Percentiles rank a stretch among this genome's conserved stretches.
phyloP scores from a whole-genome alignment of 139 green algal species.

The Pleodorina starrii region DNA sequence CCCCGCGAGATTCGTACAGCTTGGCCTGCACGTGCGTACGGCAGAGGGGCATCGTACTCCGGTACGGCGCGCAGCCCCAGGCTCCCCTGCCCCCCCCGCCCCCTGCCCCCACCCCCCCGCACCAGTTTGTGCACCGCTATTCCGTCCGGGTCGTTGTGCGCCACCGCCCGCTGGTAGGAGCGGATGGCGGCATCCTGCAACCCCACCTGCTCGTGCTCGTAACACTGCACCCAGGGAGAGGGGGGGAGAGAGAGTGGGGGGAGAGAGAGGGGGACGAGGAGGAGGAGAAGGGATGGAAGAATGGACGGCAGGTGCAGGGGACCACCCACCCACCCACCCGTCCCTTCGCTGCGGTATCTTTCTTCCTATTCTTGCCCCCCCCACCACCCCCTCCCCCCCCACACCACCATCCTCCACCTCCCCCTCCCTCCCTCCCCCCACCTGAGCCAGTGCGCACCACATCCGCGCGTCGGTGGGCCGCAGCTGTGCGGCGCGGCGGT shows the following conservation, averaged over 20 bases:
- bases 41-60: too few species aligned
- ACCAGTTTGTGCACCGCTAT: slow-evolving; percentile 89
- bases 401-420: too few species aligned
- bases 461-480: slow-evolving; percentile 93
- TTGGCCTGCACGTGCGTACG: slow-evolving; percentile 66
- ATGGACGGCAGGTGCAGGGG: too few species aligned
- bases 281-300: too few species aligned
- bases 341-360: too few species aligned
- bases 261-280: too few species aligned
- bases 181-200: slow-evolving; percentile 78
- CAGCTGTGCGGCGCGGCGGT: slow-evolving; percentile 81
- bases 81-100: neutral
- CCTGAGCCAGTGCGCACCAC: slow-evolving; percentile 98
- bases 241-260: neutral
- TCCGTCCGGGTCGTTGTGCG: slow-evolving; percentile 85
- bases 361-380: too few species aligned
- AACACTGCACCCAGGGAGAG: slow-evolving; percentile 2
- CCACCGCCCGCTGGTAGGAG: slow-evolving; percentile 89
- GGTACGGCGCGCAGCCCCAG: neutral
- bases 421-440: too few species aligned
- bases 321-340: too few species aligned
- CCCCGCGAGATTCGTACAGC: slow-evolving; percentile 76
- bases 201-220: slow-evolving; percentile 51
- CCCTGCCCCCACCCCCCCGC: neutral
- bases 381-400: too few species aligned